Evolutionary conservation across 345 rosid species (phyloP).

Genomic region (Geranium brycei): DNA sequence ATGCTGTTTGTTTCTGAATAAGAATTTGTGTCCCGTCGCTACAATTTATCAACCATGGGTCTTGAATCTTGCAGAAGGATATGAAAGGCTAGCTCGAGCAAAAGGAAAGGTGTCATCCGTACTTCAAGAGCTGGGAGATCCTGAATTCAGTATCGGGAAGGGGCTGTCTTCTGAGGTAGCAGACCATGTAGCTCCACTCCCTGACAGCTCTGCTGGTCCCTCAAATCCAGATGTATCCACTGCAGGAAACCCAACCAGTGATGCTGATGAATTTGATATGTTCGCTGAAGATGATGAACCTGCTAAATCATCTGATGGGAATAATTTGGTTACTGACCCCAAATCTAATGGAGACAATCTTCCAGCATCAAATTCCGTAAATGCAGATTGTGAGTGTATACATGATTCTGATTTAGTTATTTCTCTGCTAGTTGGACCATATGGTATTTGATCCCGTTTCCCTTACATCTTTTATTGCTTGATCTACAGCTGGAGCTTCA

Average conservation of each 20-base stretch:
- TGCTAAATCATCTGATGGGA: slow-evolving; percentile 22
- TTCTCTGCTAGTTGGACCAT: background rate
- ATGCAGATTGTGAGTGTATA: slow-evolving; percentile 28
- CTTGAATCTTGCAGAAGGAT: slow-evolving; percentile 45
- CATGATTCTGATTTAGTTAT: background rate
- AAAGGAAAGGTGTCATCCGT: slow-evolving; percentile 27
- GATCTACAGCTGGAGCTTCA: slow-evolving; percentile 39
- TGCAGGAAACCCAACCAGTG: slow-evolving; percentile 18
- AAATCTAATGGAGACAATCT: slow-evolving; percentile 19
- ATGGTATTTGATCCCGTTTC: slow-evolving; percentile 6
- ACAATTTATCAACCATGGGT: no score
- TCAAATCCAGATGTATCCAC: slow-evolving; percentile 18
- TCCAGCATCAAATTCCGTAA: slow-evolving; percentile 15
- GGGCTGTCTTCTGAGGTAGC: slow-evolving; percentile 14
- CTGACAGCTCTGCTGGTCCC: slow-evolving; percentile 14
- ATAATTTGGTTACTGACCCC: slow-evolving; percentile 19
- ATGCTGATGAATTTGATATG: slow-evolving; percentile 50
- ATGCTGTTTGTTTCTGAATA: background rate
- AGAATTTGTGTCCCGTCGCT: background rate
- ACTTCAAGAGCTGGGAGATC: slow-evolving; percentile 8
- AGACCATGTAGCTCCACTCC: slow-evolving; percentile 17
- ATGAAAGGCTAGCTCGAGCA: slow-evolving; percentile 54
- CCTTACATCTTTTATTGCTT: slow-evolving; percentile 6
- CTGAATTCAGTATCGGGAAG: slow-evolving; percentile 9
- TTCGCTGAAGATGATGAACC: slow-evolving; percentile 66